A percentile compares a stretch with the other conserved stretches of the same genome.
phyloP scores from a whole-genome alignment of 192 early-diverging fungal species.

The Coemansia sp. region DNA sequence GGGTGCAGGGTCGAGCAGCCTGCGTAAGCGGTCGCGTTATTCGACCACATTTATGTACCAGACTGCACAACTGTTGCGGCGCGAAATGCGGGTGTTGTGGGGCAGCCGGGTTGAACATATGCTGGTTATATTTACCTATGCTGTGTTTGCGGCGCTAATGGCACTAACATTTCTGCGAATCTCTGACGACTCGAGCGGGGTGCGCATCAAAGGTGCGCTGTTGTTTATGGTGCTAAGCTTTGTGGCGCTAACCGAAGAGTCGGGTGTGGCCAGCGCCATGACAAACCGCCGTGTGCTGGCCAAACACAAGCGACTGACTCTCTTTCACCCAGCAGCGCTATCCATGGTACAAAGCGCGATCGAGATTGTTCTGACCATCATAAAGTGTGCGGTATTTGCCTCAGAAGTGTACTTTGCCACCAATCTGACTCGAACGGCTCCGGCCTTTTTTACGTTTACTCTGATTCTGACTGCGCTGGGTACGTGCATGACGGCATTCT shows the following conservation, averaged over 20 bases:
- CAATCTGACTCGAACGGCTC: slow-evolving; percentile 53
- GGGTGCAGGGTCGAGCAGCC: slow-evolving; percentile 52
- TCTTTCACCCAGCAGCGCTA: slow-evolving; percentile 47
- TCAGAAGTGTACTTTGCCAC: slow-evolving; percentile 63
- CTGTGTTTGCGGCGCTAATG: slow-evolving; percentile 69
- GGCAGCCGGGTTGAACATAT: slow-evolving; percentile 58
- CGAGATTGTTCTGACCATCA: slow-evolving; percentile 56
- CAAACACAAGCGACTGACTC: slow-evolving; percentile 74
- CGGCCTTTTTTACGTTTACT: slow-evolving; percentile 60
- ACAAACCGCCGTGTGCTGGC: slow-evolving; percentile 69
- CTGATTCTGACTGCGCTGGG: slow-evolving; percentile 54
- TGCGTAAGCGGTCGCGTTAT: slow-evolving; percentile 60
- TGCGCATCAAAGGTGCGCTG: slow-evolving; percentile 60
- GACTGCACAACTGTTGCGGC: slow-evolving; percentile 58
- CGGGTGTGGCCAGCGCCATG: slow-evolving; percentile 68
- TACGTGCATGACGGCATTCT: slow-evolving; percentile 58
- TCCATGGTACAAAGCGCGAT: slow-evolving; percentile 29
- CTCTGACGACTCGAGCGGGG: slow-evolving; percentile 57
- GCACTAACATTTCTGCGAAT: slow-evolving; percentile 70
- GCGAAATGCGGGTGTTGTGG: slow-evolving; percentile 65
- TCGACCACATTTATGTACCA: slow-evolving; percentile 68
- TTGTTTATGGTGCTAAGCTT: slow-evolving; percentile 63
- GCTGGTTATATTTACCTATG: slow-evolving; percentile 60
- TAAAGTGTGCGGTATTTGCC: slow-evolving; percentile 57
- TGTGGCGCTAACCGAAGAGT: slow-evolving; percentile 69